Conservation (phyloP, 148 eudicot species). For the Gaultheria prostrata region DNA sequence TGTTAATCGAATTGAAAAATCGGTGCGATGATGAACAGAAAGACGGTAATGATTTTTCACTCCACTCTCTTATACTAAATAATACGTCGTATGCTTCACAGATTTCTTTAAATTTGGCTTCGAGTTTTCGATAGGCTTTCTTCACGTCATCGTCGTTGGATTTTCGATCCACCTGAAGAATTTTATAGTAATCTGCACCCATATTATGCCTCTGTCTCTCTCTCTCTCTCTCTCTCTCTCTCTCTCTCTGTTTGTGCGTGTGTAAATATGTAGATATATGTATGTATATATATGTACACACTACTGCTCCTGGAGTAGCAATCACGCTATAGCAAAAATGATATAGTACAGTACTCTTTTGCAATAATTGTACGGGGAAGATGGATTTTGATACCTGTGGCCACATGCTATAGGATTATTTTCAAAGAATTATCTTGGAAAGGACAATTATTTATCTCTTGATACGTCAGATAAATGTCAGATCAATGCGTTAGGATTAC, state of each 20-base stretch:
- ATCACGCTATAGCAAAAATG: background rate
- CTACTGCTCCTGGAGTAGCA: background rate
- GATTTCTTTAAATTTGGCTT: conserved; percentile 73
- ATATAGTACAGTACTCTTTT: too few species aligned
- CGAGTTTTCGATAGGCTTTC: conserved; percentile 64
- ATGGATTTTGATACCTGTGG: background rate
- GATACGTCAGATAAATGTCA: too few species aligned
- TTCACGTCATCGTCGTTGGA: conserved; percentile 63
- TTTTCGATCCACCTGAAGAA: conserved; percentile 50
- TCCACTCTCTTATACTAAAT: too few species aligned
- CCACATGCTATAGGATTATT: too few species aligned
- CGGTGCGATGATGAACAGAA: background rate
- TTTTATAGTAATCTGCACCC: conserved; percentile 63
- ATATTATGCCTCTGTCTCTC: conserved; percentile 21
- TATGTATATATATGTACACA: background rate
- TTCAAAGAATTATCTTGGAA: background rate
- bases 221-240: conserved; percentile 9
- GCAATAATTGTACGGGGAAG: too few species aligned
- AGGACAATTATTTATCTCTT: background rate
- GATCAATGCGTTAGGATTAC: background rate
- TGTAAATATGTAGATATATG: background rate
- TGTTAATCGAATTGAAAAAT: background rate
- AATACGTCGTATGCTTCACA: conserved; percentile 70
- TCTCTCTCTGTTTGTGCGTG: background rate
- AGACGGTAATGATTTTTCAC: background rate